phyloP scores from a whole-genome alignment of 345 rosid species.

The Clausena lansium region DNA sequence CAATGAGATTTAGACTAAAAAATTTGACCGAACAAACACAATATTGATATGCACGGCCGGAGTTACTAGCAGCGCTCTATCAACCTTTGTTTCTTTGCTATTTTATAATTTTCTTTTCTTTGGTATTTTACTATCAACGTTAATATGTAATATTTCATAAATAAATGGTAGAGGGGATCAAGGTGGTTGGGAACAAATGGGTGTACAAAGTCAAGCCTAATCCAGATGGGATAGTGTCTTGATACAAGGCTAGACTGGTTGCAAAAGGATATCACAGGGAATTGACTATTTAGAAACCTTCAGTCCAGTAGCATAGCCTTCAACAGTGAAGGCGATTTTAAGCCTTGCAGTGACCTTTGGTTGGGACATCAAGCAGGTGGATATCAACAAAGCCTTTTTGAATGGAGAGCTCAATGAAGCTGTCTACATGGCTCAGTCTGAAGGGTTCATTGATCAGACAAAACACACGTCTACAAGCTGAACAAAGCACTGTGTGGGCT shows the following conservation, averaged over 20 bases:
- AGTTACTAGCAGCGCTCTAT: fast-evolving
- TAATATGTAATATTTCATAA: too few species aligned
- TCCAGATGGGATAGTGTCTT: neutral
- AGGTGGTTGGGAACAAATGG: neutral
- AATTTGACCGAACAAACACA: too few species aligned
- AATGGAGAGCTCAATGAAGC: neutral
- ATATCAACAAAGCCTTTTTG: neutral
- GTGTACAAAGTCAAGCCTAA: neutral
- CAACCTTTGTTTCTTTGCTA: too few species aligned
- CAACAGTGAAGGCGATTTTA: neutral
- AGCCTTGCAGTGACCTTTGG: neutral
- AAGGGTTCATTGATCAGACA: neutral
- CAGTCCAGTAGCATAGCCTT: neutral
- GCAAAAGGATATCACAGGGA: neutral
- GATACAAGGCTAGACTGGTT: neutral
- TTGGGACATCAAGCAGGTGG: neutral
- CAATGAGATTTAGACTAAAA: fast-evolving
- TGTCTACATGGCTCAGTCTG: neutral
- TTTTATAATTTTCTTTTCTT: too few species aligned
- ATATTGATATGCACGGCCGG: fast-evolving
- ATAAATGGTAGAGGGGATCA: too few species aligned
- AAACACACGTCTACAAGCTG: neutral
- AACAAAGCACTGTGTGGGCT: neutral
- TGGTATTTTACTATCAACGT: too few species aligned
- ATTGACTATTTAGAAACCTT: neutral